Conservation (phyloP, 1,284 basidiomycete genomes). For the Austroboletus novae-zelandiae region DNA sequence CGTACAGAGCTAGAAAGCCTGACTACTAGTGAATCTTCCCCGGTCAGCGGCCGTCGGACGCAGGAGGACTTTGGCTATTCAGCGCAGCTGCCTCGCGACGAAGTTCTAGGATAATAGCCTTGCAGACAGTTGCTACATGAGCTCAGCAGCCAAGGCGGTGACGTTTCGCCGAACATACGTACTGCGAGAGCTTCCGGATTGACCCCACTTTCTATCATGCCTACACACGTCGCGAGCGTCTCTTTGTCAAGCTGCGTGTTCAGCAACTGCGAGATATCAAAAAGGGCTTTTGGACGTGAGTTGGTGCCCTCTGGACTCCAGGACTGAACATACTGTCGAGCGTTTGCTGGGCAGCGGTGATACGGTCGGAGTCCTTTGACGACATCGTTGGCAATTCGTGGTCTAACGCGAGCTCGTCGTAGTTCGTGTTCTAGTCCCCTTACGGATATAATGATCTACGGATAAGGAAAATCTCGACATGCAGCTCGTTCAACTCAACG, state of each 20-base stretch:
- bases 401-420: no score
- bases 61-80: constrained; percentile 21
- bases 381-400: constrained; percentile 36
- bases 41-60: constrained; percentile 19
- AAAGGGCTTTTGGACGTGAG: constrained; percentile 52
- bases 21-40: constrained; percentile 4
- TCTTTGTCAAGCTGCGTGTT: constrained; percentile 82
- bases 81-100: constrained; percentile 56
- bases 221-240: constrained; percentile 77
- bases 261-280: constrained; percentile 79
- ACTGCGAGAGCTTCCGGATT: constrained; percentile 86
- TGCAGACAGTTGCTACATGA: constrained; percentile 7
- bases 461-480: constrained; percentile 5
- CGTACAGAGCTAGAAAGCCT: neutral
- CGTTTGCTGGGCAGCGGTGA: constrained; percentile 74
- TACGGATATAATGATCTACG: no score
- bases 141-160: neutral
- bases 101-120: constrained; percentile 77
- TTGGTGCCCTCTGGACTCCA: neutral
- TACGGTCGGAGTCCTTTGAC: constrained; percentile 62
- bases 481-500: no score
- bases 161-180: constrained; percentile 29
- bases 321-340: constrained; percentile 63
- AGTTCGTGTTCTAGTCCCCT: no score
- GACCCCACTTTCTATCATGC: constrained; percentile 82